Evolutionary conservation across 1,284 basidiomycete genomes (phyloP).

Genomic region (Coniophora puteana): DNA sequence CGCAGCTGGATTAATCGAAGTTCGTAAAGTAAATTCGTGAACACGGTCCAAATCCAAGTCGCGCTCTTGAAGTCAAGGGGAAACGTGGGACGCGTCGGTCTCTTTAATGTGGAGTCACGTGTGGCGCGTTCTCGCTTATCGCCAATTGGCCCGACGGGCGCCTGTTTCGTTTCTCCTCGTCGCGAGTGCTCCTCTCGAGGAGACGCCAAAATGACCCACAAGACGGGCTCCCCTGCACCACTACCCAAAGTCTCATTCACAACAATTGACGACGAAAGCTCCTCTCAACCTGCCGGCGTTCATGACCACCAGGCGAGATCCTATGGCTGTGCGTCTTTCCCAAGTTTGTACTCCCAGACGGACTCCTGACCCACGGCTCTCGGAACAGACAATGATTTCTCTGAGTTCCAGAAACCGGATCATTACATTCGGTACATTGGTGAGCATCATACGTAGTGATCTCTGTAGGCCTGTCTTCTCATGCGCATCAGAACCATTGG

Average conservation of each 20-base stretch:
- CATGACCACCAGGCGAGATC: constrained; percentile 49
- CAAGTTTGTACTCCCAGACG: constrained; percentile 1
- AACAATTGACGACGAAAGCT: constrained; percentile 54
- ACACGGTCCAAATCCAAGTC: too few species aligned
- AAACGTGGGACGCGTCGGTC: too few species aligned
- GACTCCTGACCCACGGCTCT: constrained; percentile 9
- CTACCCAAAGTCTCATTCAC: constrained; percentile 62
- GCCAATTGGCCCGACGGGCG: too few species aligned
- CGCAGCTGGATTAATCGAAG: too few species aligned
- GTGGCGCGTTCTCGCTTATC: constrained; percentile 1
- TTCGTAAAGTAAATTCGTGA: too few species aligned
- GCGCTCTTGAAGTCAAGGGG: too few species aligned
- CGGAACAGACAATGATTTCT: constrained; percentile 81
- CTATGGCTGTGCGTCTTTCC: constrained; percentile 52
- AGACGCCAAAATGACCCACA: too few species aligned
- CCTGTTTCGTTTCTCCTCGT: too few species aligned
- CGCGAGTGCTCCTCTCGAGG: too few species aligned
- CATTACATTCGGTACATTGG: constrained; percentile 91
- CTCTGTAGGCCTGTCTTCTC: constrained; percentile 2
- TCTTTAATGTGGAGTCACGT: too few species aligned
- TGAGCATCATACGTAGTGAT: constrained; percentile 29
- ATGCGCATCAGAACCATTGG: constrained; percentile 74
- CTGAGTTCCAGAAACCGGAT: constrained; percentile 73
- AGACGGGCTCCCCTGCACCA: constrained; percentile 27
- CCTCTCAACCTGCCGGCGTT: constrained; percentile 50